A percentile compares a stretch with the other conserved stretches of the same genome.
These are phyloP conservation scores for Tetrahymena elliotti DNA, from an alignment of 73 alveolate genomes.

Conservation along the genomic window DNA sequence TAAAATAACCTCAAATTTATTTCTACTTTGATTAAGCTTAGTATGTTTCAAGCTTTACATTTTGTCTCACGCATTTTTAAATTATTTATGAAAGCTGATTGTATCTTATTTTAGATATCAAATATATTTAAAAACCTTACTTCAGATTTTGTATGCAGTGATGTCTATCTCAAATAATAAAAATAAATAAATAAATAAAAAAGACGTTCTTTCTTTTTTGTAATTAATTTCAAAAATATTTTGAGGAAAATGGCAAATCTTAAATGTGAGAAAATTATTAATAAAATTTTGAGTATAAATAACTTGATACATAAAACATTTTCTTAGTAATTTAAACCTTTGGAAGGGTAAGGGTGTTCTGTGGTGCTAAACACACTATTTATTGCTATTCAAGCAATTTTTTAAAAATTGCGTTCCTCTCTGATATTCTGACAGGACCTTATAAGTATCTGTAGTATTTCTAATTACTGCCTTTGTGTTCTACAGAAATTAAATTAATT, in stretches of 20 bases:
- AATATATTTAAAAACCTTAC: not conserved
- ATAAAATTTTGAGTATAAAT: too few relatives aligned
- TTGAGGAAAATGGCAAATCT: not conserved
- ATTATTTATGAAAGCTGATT: too few relatives aligned
- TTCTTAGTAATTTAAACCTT: not conserved
- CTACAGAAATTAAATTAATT: not conserved
- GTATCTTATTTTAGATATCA: not conserved
- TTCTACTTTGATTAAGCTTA: not conserved
- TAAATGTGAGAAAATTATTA: too few relatives aligned
- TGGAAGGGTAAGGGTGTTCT: not conserved
- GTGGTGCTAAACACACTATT: not conserved
- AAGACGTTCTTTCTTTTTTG: not conserved
- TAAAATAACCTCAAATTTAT: not conserved
- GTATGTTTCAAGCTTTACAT: not conserved
- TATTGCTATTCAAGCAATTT: not conserved
- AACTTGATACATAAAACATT: not conserved
- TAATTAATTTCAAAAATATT: too few relatives aligned
- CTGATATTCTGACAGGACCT: not conserved
- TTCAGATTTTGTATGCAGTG: not conserved
- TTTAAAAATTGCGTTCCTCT: not conserved
- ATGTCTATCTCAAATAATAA: not conserved
- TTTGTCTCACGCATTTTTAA: not conserved
- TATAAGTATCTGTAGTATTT: not conserved
- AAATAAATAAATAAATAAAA: too few relatives aligned
- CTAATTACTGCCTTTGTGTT: not conserved